phyloP scores from a whole-genome alignment of 306 rosid species.

The Rubus parviflorus region DNA sequence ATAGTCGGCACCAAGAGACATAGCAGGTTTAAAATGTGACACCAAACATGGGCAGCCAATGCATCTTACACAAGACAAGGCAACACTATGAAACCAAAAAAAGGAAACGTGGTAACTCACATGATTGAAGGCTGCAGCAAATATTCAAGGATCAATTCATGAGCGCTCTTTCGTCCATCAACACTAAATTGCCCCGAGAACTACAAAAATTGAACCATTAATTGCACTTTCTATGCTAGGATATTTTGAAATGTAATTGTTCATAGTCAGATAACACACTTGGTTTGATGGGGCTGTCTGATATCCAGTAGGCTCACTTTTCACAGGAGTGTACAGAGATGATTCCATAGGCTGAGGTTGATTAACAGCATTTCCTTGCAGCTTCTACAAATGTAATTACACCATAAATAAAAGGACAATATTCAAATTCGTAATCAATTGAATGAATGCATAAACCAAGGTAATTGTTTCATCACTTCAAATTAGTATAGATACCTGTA shows the following conservation, averaged over 20 bases:
- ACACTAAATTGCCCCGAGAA: constrained; percentile 47
- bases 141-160: constrained; percentile 72
- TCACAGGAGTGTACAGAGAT: constrained; percentile 47
- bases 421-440: background rate
- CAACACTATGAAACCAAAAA: background rate
- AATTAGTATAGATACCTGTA: constrained; percentile 42
- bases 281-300: constrained; percentile 51
- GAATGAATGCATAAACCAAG: background rate
- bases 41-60: background rate
- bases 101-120: constrained; percentile 43
- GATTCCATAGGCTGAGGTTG: constrained; percentile 40
- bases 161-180: constrained; percentile 64
- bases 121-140: constrained; percentile 73
- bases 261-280: constrained; percentile 39
- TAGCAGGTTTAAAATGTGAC: background rate
- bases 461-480: background rate
- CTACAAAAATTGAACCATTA: constrained; percentile 41
- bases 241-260: constrained; percentile 1
- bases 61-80: background rate
- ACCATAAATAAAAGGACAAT: background rate
- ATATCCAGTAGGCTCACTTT: constrained; percentile 41
- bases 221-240: constrained; percentile 17
- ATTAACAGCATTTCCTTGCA: constrained; percentile 45
- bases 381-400: constrained; percentile 31
- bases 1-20: background rate